Evolutionary conservation across 768 basidiomycete genomes (phyloP), one percentile per base, ranked within the genome.

Genomic region (Zangia roseola): DNA sequence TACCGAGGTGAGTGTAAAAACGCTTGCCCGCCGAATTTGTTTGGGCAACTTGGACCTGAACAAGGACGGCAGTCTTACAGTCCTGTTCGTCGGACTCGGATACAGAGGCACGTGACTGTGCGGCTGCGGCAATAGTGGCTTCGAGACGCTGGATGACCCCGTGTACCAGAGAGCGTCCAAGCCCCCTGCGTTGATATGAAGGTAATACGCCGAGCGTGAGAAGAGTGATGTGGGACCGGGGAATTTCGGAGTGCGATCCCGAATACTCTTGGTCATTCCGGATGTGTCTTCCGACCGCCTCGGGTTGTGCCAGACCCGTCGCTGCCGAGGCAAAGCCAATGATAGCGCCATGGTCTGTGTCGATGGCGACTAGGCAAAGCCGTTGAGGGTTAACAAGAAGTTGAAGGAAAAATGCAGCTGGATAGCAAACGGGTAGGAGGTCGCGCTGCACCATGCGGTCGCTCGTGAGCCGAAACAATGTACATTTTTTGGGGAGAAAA

Each of bases 181-280:
- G 59, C 5, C 66, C 66, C 34, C 21, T 54, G 12, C 68, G 62
- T 25, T 45, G 66, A 37, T 63, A 68, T 3, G 47, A 33, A 14
- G 66, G 57, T 1, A 62, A 35, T 20, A 67, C 68, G 6, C 66
- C 66, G 0, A 67, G 59, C 33, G 66, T 67, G 52, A 67, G 65
- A 57, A 67, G 57, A 10, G 53, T 65, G 10, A 61, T 40, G 6
- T 40, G 57, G 2, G 50, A 48, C 4, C 40, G 53, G 45, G 54
- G 50, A 10, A 42, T 53, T 10, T 54, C 55, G 49, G 55, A 35
- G 8, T 10, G 19, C 24, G 26, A 25, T 31, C 9, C 50, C 34
- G 50, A 42, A 21, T 13, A 28, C 28, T 40, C 17, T 26, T 24
- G 49, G 49, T 42, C 50, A 23, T 44, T 7, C 35, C 14, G 41